Evolutionary conservation across 2,329 filamentous ascomycete genomes (phyloP).

Genomic region (Hypoxylon sp.): DNA sequence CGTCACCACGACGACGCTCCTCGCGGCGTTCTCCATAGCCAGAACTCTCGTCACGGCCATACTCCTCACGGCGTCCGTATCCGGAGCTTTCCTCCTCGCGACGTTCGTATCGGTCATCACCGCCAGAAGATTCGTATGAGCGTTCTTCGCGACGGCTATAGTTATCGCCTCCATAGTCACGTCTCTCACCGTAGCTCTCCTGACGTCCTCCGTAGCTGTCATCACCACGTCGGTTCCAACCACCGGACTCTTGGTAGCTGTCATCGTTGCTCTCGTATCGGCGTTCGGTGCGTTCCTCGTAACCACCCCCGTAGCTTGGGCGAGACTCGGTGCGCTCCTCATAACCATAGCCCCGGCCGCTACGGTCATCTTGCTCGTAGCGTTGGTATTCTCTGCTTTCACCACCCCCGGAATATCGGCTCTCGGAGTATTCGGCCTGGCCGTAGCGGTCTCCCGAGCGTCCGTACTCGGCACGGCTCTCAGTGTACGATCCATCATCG

Average conservation of each 20-base stretch:
- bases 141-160: constrained; percentile 38
- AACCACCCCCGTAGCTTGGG: constrained; percentile 67
- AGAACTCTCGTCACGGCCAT: constrained; percentile 39
- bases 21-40: constrained; percentile 41
- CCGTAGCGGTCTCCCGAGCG: constrained; percentile 70
- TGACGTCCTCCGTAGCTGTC: constrained; percentile 19
- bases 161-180: constrained; percentile 13
- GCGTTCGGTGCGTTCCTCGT: constrained; percentile 71
- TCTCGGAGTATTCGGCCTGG: constrained; percentile 72
- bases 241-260: constrained; percentile 49
- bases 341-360: constrained; percentile 67
- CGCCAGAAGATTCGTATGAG: constrained; percentile 13
- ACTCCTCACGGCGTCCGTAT: constrained; percentile 47
- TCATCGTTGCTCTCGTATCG: constrained; percentile 60
- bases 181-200: constrained; percentile 16
- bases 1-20: constrained; percentile 40
- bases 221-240: constrained; percentile 45
- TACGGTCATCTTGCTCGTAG: constrained; percentile 70
- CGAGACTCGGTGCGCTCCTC: constrained; percentile 71
- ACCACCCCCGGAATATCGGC: constrained; percentile 70
- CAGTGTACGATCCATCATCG: constrained; percentile 72
- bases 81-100: constrained; percentile 44
- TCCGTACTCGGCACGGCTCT: constrained; percentile 74
- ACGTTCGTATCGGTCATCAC: constrained; percentile 48
- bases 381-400: constrained; percentile 72